Percentiles rank a stretch among this genome's conserved stretches.
Evolutionary conservation across 2,329 filamentous ascomycete species (phyloP).

Genomic region (Lachnum nothofagi): DNA sequence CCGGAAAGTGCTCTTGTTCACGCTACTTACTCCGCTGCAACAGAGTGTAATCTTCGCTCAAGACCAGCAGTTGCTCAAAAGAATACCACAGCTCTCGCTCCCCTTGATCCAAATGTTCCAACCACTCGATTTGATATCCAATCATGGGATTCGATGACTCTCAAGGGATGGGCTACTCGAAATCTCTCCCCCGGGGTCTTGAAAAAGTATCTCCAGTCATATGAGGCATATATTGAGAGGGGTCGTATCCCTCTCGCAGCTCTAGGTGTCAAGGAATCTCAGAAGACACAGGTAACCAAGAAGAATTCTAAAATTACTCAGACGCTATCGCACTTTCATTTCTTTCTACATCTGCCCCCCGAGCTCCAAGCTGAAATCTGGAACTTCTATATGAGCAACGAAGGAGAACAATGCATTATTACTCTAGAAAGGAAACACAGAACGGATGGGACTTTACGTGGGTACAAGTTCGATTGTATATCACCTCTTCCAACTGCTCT

Average conservation of each 20-base stretch:
- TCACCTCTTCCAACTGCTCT: background rate
- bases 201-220: background rate
- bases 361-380: slow-evolving; percentile 9
- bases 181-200: slow-evolving; percentile 3
- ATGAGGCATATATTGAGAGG: background rate
- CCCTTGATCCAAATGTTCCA: background rate
- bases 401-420: background rate
- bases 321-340: background rate
- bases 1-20: too few relatives aligned
- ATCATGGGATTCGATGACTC: slow-evolving; percentile 2
- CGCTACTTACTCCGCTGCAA: background rate
- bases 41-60: too few relatives aligned
- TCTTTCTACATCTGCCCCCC: slow-evolving; percentile 1
- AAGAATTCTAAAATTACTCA: background rate
- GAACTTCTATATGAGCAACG: background rate
- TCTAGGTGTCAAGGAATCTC: background rate
- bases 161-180: background rate
- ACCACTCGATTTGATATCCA: background rate
- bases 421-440: background rate
- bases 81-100: background rate
- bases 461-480: background rate
- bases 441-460: background rate
- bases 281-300: background rate
- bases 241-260: background rate
- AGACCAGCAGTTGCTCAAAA: background rate